These are phyloP conservation scores for Laguncularia racemosa DNA, from an alignment of 345 rosid genomes.

Conservation along the genomic window DNA sequence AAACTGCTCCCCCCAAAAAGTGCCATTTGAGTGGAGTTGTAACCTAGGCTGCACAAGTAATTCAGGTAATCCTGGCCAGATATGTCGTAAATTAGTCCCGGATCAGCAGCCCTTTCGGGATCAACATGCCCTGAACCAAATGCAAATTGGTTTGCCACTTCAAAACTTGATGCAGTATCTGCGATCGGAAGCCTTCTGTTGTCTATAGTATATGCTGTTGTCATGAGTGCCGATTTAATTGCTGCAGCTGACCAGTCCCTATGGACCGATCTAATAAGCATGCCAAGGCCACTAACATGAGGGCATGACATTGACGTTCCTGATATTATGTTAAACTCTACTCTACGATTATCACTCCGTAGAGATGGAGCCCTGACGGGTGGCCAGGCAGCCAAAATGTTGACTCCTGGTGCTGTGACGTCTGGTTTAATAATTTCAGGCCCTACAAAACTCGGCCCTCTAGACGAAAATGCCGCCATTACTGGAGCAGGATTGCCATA, in stretches of 20 bases:
- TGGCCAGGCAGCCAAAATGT: constrained; percentile 86
- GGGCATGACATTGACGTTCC: constrained; percentile 96
- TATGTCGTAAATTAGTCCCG: constrained; percentile 48
- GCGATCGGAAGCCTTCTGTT: constrained; percentile 28
- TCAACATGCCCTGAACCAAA: constrained; percentile 54
- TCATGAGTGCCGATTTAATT: constrained; percentile 82
- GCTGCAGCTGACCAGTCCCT: constrained; percentile 77
- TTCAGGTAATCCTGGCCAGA: constrained; percentile 27
- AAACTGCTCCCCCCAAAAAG: constrained; percentile 17
- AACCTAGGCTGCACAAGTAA: constrained; percentile 43
- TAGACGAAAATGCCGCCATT: constrained; percentile 72
- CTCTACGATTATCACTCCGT: constrained; percentile 47
- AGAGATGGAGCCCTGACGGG: constrained; percentile 36
- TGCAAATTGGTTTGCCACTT: constrained; percentile 33
- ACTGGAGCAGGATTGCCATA: constrained; percentile 55
- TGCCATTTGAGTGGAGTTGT: constrained; percentile 24
- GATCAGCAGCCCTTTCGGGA: constrained; percentile 45
- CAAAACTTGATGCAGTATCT: constrained; percentile 11
- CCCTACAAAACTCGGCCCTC: constrained; percentile 55
- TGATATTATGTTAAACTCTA: constrained; percentile 54
- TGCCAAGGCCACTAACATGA: constrained; percentile 72
- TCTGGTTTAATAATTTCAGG: constrained; percentile 71
- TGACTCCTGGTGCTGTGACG: constrained; percentile 69
- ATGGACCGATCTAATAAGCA: constrained; percentile 56
- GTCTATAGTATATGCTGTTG: constrained; percentile 57